These are phyloP conservation scores for Plantago major DNA, from an alignment of 257 asterid genomes.

Conservation along the genomic window DNA sequence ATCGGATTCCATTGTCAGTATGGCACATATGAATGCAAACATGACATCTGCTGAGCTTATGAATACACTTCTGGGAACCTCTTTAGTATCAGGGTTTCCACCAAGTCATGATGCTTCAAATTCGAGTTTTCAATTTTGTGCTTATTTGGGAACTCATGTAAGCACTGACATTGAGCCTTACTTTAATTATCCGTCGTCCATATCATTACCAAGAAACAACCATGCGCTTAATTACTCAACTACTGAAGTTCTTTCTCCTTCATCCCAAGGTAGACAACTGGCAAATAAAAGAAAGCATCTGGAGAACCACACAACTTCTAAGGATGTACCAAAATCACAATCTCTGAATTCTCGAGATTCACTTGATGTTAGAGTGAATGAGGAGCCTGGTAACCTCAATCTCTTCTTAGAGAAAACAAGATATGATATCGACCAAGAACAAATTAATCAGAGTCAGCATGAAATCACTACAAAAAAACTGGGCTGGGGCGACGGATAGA, in stretches of 20 bases:
- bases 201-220: constrained; percentile 23
- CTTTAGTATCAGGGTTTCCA: constrained; percentile 12
- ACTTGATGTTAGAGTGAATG: constrained; percentile 16
- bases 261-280: constrained; percentile 24
- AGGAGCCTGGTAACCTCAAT: constrained; percentile 17
- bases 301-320: constrained; percentile 15
- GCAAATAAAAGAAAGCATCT: constrained; percentile 17
- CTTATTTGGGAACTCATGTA: constrained; percentile 24
- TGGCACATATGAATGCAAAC: constrained; percentile 24
- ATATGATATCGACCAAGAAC: constrained; percentile 27
- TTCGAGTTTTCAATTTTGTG: constrained; percentile 14
- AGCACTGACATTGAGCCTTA: constrained; percentile 25
- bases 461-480: no score
- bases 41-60: constrained; percentile 12
- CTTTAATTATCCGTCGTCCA: constrained; percentile 16
- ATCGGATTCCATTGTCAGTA: constrained; percentile 16
- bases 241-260: constrained; percentile 15
- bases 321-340: constrained; percentile 16
- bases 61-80: constrained; percentile 17
- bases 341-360: constrained; percentile 19
- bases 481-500: no score
- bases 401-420: constrained; percentile 32
- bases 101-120: constrained; percentile 8
- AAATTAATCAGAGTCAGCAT: constrained; percentile 17
- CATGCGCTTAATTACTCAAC: constrained; percentile 13